Evolutionary conservation across 352 stramenopile genomes (phyloP), one percentile per base, ranked within the genome.

Genomic region (Pythium vanterpoolii): DNA sequence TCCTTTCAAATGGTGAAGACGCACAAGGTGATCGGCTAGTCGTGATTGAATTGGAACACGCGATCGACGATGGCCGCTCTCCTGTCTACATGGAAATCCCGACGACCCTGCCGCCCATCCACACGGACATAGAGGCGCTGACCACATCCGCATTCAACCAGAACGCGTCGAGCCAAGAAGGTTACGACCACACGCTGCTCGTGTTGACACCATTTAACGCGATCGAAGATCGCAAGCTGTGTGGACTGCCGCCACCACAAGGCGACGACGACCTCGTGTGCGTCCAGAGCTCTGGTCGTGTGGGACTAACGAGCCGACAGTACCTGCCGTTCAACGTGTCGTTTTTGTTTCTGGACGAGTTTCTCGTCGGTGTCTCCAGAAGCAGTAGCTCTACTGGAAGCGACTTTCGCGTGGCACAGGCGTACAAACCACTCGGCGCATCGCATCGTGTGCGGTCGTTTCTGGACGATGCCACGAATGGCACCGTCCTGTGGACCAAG

Each of bases 41-140:
- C 0, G 47, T 70, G 9, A 38, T 70, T 1, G 62, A 70, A n/a
- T 11, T 70, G 4, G 62, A 64, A 3, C 19, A 46, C 13, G 54
- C 49, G 16, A 33, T 51, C 21, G 43, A 47, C 10, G 21, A 38
- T 0, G n/a, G n/a, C n/a, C n/a, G n/a, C n/a, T n/a, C n/a, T n/a
- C n/a, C n/a, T n/a, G 11, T n/a, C 2, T 9, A 13, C n/a, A 28
- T 36, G 11, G 43, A 44, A 21, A 45, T 67, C 24, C 34, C 60
- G 9, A 62, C 60, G 3, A 60, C 46, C 3, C 27, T 57, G 10
- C 60, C 52, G 14, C 44, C 43, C 9, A 51, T 57, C 44, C 38
- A 62, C 44, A 56, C 14, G n/a, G 60, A 67, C 21, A 10, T 62
- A 2, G 3, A 34, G 14, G 21, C 13, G 44, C 45, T 67, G 4